These are phyloP conservation scores for Boletus edulis DNA, from an alignment of 768 basidiomycete genomes.

Conservation along the genomic window DNA sequence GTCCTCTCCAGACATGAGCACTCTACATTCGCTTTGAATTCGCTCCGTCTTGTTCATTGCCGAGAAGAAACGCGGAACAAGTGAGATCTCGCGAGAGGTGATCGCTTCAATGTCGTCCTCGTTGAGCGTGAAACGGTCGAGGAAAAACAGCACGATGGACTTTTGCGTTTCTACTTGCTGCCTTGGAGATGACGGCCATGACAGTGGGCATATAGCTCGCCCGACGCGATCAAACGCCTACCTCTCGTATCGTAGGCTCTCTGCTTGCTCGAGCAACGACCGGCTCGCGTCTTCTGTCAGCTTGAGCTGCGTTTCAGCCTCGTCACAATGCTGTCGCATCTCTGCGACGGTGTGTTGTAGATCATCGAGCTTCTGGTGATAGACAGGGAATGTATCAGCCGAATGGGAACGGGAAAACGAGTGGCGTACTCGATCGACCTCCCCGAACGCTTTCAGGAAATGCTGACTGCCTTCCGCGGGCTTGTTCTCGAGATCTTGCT, in stretches of 20 bases:
- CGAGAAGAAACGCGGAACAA: slow-evolving; percentile 75
- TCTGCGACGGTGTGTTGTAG: slow-evolving; percentile 73
- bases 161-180: slow-evolving; percentile 68
- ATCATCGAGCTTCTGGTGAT: slow-evolving; percentile 72
- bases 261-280: slow-evolving; percentile 78
- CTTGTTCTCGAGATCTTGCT: slow-evolving; percentile 81
- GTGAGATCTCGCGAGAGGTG: slow-evolving; percentile 72
- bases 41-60: slow-evolving; percentile 85
- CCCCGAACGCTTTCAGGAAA: slow-evolving; percentile 81
- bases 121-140: slow-evolving; percentile 80
- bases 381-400: neutral
- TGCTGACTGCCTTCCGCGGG: slow-evolving; percentile 78
- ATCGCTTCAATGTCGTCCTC: slow-evolving; percentile 72
- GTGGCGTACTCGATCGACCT: slow-evolving; percentile 80
- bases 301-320: slow-evolving; percentile 74
- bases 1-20: slow-evolving; percentile 84
- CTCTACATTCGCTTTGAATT: slow-evolving; percentile 81
- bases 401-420: neutral
- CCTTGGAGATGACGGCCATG: slow-evolving; percentile 34
- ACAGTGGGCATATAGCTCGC: no score
- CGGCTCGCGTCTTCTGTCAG: slow-evolving; percentile 77
- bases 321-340: slow-evolving; percentile 82
- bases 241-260: slow-evolving; percentile 72
- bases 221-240: slow-evolving; percentile 27
- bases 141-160: slow-evolving; percentile 75